Evolutionary conservation across 148 eudicot genomes (phyloP), one percentile per base, ranked within the genome.

Genomic region (Nepenthes gracilis): DNA sequence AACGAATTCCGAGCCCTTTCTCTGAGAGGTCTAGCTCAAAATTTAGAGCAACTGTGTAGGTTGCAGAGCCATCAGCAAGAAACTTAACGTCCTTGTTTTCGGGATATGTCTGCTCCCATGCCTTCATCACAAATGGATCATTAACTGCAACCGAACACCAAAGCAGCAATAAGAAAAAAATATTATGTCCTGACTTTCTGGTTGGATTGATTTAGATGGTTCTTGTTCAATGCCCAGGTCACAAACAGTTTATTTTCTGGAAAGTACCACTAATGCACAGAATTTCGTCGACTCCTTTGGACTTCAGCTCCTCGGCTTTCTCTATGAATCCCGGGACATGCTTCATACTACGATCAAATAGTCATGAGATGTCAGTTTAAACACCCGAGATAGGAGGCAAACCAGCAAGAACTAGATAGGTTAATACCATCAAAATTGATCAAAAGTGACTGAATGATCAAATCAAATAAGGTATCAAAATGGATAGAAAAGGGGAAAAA

Each of bases 71-170:
- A 68, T 88, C 96, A 49, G 85, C 96, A 33, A 88, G 63, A 68
- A 88, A 88, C 81, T 88, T 88, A 43, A 88, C 77, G 36, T 76
- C 74, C 75, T 83, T 78, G 77, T 82, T 85, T 12, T 81, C 89
- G 13, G 89, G 82, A 78, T 71, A 88, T 34, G 87, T 76, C 67
- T 88, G 85, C 54, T 77, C 80, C 96, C 96, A 88, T 52, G 86
- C 96, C 73, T 81, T 85, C 96, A 88, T 88, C 79, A 88, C 93
- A 71, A 77, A 85, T 5, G 86, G 87, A 65, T 88, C 96, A 63
- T 88, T 85, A 56, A 88, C 96, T 88, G 79, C 62, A 74, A 74
- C n/a, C 36, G 54, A 63, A 33, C 59, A 58, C 2, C 37, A 60
- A 13, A 54, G 45, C 36, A 43, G 43, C 2, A 6, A 9, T 52